Conservation (phyloP, 1,284 basidiomycete genomes). For the Vanrija humicola region DNA sequence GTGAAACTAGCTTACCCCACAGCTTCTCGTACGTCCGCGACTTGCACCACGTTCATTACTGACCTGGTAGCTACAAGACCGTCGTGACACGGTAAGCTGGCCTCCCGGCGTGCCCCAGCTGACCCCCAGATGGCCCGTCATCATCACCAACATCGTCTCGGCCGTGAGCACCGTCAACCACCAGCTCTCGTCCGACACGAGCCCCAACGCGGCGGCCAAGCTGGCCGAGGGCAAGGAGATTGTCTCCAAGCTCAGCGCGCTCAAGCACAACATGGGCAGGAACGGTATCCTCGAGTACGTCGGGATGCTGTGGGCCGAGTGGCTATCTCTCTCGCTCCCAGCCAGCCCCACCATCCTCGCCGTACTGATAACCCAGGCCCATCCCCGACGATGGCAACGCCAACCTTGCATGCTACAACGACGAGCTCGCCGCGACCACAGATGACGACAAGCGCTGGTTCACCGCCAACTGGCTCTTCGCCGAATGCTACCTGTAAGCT, state of each 20-base stretch:
- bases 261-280: conserved; percentile 87
- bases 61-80: conserved; percentile 36
- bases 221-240: conserved; percentile 68
- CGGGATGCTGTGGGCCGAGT: not conserved
- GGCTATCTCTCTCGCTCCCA: not conserved
- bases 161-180: conserved; percentile 62
- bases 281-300: conserved; percentile 70
- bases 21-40: conserved; percentile 40
- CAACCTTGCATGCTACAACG: conserved; percentile 67
- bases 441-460: conserved; percentile 75
- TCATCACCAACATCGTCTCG: conserved; percentile 74
- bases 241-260: conserved; percentile 70
- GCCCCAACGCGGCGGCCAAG: conserved; percentile 34
- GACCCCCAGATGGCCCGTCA: conserved; percentile 74
- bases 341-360: not conserved
- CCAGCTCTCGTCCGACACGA: conserved; percentile 46
- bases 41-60: not conserved
- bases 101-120: conserved; percentile 10
- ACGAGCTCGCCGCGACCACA: conserved; percentile 58
- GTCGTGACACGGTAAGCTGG: conserved; percentile 33
- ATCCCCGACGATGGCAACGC: conserved; percentile 70
- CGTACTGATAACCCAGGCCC: conserved; percentile 50
- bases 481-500: conserved; percentile 66
- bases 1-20: not conserved
- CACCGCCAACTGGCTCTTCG: conserved; percentile 85